These are phyloP conservation scores for Diaporthe amygdali DNA, from an alignment of 2,329 filamentous ascomycete genomes.

Conservation along the genomic window DNA sequence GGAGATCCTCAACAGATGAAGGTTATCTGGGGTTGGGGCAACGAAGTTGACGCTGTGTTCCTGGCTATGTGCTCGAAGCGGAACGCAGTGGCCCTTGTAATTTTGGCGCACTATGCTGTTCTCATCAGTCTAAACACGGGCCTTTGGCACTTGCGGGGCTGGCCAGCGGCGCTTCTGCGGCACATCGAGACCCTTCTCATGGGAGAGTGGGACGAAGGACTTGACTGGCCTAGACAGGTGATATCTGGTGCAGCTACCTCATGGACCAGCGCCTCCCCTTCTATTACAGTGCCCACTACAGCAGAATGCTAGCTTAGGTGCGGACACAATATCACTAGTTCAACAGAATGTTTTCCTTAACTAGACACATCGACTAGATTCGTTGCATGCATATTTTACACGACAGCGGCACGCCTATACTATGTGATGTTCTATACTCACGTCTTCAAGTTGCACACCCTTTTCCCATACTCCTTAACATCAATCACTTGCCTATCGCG, in stretches of 20 bases:
- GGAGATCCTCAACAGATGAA: neutral
- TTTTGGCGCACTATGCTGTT: neutral
- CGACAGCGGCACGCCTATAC: no score
- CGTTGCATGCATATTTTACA: no score
- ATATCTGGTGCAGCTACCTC: neutral
- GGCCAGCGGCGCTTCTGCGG: neutral
- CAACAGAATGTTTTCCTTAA: no score
- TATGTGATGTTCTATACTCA: no score
- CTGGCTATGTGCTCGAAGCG: neutral
- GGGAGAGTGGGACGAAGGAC: neutral
- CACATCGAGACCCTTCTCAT: neutral
- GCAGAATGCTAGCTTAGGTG: neutral
- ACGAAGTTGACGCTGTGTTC: neutral
- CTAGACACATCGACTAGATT: no score
- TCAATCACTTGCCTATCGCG: no score
- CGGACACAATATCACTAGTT: no score
- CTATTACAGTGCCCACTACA: neutral
- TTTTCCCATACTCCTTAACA: no score
- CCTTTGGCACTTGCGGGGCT: neutral
- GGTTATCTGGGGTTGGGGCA: neutral
- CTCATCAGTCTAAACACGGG: neutral
- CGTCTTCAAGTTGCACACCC: no score
- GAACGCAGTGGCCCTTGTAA: neutral
- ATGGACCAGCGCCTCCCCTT: neutral
- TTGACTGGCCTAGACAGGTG: neutral